Conservation (phyloP, 129 eudicot species). For the Chrysanthemum makinoi region DNA sequence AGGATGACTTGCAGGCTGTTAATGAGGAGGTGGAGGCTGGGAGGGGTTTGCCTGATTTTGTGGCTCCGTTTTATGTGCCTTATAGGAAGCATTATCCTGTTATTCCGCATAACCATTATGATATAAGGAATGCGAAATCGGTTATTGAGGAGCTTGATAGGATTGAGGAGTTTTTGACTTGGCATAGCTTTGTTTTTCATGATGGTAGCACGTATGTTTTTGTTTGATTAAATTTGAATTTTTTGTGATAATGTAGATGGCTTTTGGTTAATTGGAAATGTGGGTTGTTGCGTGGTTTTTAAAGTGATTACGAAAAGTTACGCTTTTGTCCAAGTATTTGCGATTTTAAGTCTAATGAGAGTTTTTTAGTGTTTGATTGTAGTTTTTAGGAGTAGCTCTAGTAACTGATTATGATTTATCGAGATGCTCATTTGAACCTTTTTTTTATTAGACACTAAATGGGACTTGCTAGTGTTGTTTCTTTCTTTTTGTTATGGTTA, state of each 20-base stretch:
- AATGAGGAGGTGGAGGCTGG: conserved; percentile 47
- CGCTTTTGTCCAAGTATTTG: too few relatives aligned
- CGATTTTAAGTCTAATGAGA: too few relatives aligned
- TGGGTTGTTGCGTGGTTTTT: too few relatives aligned
- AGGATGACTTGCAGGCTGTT: conserved; percentile 41
- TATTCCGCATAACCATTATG: conserved; percentile 47
- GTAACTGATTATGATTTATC: too few relatives aligned
- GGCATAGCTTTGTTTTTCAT: conserved; percentile 80
- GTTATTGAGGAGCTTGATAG: conserved; percentile 83
- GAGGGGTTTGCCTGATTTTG: conserved; percentile 43
- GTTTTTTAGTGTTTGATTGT: too few relatives aligned
- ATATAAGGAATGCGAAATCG: conserved; percentile 43
- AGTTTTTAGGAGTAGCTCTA: too few relatives aligned
- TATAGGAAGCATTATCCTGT: conserved; percentile 70
- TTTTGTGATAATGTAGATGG: too few relatives aligned
- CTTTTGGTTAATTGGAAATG: too few relatives aligned
- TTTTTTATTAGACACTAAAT: too few relatives aligned
- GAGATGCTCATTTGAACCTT: too few relatives aligned
- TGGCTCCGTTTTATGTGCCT: conserved; percentile 83
- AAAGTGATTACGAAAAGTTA: too few relatives aligned
- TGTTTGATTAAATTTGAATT: too few relatives aligned
- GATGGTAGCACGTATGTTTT: conserved; percentile 87
- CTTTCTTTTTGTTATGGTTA: not conserved
- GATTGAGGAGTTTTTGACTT: conserved; percentile 80
- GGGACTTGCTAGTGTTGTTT: not conserved